phyloP scores from a whole-genome alignment of 768 basidiomycete genomes.

The Coprinellus micaceus region DNA sequence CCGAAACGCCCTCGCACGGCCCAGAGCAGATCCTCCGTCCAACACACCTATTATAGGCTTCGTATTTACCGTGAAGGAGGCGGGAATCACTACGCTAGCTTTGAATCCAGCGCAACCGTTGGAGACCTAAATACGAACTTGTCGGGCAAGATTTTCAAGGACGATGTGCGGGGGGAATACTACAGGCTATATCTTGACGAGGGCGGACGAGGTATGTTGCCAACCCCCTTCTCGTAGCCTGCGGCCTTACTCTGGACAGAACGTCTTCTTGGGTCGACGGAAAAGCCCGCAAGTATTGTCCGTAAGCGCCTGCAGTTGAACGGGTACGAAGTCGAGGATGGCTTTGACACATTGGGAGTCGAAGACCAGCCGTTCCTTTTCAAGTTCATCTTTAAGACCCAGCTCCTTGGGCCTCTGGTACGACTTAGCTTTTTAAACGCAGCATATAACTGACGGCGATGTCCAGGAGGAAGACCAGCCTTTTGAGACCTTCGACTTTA shows the following conservation, averaged over 20 bases:
- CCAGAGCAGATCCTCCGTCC: not conserved
- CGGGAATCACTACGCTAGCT: constrained; percentile 63
- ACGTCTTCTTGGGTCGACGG: constrained; percentile 74
- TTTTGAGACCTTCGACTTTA: constrained; percentile 66
- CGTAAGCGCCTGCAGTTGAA: constrained; percentile 82
- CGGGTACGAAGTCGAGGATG: constrained; percentile 81
- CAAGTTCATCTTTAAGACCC: constrained; percentile 86
- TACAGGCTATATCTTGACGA: constrained; percentile 75
- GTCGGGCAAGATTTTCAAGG: constrained; percentile 50
- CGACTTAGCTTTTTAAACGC: constrained; percentile 22
- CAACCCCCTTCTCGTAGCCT: not conserved
- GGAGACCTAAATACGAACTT: constrained; percentile 60
- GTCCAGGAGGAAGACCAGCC: constrained; percentile 68
- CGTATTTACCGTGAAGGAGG: constrained; percentile 76
- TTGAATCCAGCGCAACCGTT: constrained; percentile 64
- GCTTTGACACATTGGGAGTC: constrained; percentile 68
- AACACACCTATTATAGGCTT: constrained; percentile 44
- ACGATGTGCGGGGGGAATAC: constrained; percentile 46
- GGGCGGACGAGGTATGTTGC: constrained; percentile 62
- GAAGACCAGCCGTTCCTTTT: constrained; percentile 83
- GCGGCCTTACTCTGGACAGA: constrained; percentile 43
- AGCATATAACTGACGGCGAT: constrained; percentile 1
- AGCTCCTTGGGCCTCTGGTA: constrained; percentile 61
- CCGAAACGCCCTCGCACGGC: not conserved
- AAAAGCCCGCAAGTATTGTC: constrained; percentile 83